Percentiles rank a stretch among this genome's conserved stretches.
Evolutionary conservation across 2,329 filamentous ascomycete species (phyloP).

Genomic region (Scedosporium apiospermum): DNA sequence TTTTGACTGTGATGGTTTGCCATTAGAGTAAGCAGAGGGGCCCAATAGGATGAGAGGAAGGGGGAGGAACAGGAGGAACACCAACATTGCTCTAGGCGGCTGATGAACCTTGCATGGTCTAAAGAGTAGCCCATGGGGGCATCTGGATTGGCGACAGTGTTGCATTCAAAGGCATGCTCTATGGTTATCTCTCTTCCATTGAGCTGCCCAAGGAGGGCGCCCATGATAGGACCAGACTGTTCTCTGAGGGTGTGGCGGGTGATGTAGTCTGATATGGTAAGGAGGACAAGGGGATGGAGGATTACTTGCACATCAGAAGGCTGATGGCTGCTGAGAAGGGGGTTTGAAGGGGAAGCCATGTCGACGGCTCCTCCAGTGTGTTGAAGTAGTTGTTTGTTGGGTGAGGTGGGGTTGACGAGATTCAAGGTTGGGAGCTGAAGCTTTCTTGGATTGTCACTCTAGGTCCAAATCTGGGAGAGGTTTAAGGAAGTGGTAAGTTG

Average conservation of each 20-base stretch:
- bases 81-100: slow-evolving; percentile 78
- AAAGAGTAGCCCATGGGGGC: slow-evolving; percentile 51
- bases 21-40: slow-evolving; percentile 2
- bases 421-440: background rate
- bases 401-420: background rate
- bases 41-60: background rate
- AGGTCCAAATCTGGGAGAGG: background rate
- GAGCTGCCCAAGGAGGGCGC: slow-evolving; percentile 84
- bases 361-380: background rate
- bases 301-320: slow-evolving; percentile 69
- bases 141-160: slow-evolving; percentile 33
- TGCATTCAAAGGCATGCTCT: slow-evolving; percentile 86
- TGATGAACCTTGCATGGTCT: slow-evolving; percentile 62
- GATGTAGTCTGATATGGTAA: slow-evolving; percentile 95
- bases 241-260: slow-evolving; percentile 77
- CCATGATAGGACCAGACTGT: slow-evolving; percentile 67
- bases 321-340: slow-evolving; percentile 57
- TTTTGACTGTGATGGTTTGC: slow-evolving; percentile 52
- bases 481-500: background rate
- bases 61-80: slow-evolving; percentile 14
- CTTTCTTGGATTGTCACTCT: background rate
- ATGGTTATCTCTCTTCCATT: slow-evolving; percentile 84
- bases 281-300: slow-evolving; percentile 86
- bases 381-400: background rate
- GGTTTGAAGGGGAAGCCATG: slow-evolving; percentile 11